Evolutionary conservation across 1,284 basidiomycete species (phyloP), one percentile per base, ranked within the genome.

Genomic region (Cryptococcus floricola): DNA sequence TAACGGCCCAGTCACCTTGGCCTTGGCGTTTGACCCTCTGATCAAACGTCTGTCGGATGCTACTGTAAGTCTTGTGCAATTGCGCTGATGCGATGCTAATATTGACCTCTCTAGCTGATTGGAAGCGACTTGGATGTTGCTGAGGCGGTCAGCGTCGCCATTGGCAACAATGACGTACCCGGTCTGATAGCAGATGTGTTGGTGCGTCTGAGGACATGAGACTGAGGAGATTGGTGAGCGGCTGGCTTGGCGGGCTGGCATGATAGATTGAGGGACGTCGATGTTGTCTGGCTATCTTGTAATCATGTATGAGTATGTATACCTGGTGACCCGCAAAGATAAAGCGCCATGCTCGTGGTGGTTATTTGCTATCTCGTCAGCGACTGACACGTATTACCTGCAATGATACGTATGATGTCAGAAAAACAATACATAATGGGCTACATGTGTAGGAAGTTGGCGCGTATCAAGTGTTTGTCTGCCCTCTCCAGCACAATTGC

Each of bases 141-240:
- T 1, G 86, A 89, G 56, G 73, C 86, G 1, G 77, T 87, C 4
- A 84, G 83, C 43, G 79, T 81, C 5, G 84, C 87, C 64, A 16
- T 23, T 13, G 83, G 84, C 54, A 80, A 81, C 8, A 86, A 89
- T 63, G 85, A 91, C 70, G 83, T 84, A 0, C 81, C 85, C 37
- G 87, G 87, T 1, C 76, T 90, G 18, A 79, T 91, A 38, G 83
- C 82, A 23, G 84, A 85, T 18, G 79, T 89, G 7, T 71, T 90
- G 23, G 79, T 82, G 19, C 70, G 79, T 43, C 77, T 79, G 37
- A 68, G 80, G 51, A 58, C 59, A 13, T 50, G 41, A 19, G 42
- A 19, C 13, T 37, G 13, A 27, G 38, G 12, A 27, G 14, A 4
- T 6, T 5, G 13, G 9, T 28, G 48, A 41, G 18, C 9, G n/a